Evolutionary conservation across 306 rosid genomes (phyloP), one percentile per base, ranked within the genome.

Genomic region (Sicyos baderoa): DNA sequence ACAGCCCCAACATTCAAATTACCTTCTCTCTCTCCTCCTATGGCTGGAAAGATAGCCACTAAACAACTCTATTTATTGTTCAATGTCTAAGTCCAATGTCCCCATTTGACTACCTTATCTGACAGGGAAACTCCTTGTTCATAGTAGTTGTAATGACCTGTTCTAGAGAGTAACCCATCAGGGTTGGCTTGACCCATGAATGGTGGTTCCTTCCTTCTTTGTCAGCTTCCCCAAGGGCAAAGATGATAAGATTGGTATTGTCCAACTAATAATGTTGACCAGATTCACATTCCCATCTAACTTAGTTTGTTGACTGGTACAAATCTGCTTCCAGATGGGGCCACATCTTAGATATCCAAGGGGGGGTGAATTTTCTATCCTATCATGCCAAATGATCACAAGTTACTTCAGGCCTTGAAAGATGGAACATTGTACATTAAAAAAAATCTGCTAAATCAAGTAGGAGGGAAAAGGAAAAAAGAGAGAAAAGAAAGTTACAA

Each of bases 401-500:
- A 64, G 32, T 47, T 64, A 64, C 53, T 44, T 19, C 70, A 64
- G 53, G 17, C 53, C 70, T 57, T 64, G 32, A 18, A 64, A 40
- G 53, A 10, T 42, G 54, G 16, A 9, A 17, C 14, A 29, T 63
- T 32, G 68, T 61, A 61, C 68, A 61, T 37, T 5, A 35, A 35
- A 17, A 61, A 61, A 61, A n/a, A 40, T 37, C 68, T 62, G 29
- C 8, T 17, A 62, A 37, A 62, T 17, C 68, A 62, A 15, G 44
- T 5, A 29, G 15, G 14, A 64, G 52, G 18, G 44, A 18, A 57
- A 17, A 40, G 70, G 21, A 13, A 40, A 12, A 5, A 11, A 67
- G 48, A 67, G 12, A 49, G 15, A 25, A 23, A 67, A 76, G 79
- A 48, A 85, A 82, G 71, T 47, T 66, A 21, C 19, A 13, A 25